These are phyloP conservation scores for Collariella sp. DNA, from an alignment of 495 filamentous ascomycete species.

Conservation along the genomic window DNA sequence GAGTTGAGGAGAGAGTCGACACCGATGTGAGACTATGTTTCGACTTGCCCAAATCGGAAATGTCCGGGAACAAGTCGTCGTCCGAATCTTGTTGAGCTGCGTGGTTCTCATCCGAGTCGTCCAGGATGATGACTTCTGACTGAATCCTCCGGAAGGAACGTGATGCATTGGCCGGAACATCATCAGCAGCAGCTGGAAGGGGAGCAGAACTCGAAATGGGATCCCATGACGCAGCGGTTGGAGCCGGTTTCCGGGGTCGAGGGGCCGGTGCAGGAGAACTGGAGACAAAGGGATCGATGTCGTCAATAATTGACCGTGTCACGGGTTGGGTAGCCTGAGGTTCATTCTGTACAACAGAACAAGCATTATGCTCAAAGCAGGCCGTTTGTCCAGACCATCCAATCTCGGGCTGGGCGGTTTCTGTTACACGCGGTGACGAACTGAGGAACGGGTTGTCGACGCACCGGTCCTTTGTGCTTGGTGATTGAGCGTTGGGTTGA, in stretches of 20 bases:
- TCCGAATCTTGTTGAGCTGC: slow-evolving; percentile 10
- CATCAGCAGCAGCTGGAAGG: slow-evolving; percentile 12
- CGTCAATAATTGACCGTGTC: slow-evolving; percentile 1
- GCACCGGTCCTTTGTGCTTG: neutral
- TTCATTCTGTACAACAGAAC: too few relatives aligned
- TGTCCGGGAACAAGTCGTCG: slow-evolving; percentile 36
- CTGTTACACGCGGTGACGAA: slow-evolving; percentile 5
- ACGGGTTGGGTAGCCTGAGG: neutral
- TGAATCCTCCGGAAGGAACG: slow-evolving; percentile 9
- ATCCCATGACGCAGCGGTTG: slow-evolving; percentile 33
- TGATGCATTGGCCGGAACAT: neutral
- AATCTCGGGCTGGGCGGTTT: neutral
- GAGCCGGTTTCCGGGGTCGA: neutral
- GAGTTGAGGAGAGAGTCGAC: neutral
- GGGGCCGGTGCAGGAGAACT: slow-evolving; percentile 5
- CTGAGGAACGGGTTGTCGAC: slow-evolving; percentile 12
- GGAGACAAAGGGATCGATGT: slow-evolving; percentile 15
- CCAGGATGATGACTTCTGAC: slow-evolving; percentile 19
- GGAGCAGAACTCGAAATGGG: slow-evolving; percentile 44
- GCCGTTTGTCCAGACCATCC: too few relatives aligned
- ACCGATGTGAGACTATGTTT: slow-evolving; percentile 11
- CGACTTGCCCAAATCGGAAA: slow-evolving; percentile 24
- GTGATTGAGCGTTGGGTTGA: neutral
- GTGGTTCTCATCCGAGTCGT: slow-evolving; percentile 15
- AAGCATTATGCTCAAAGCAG: neutral